phyloP scores from a whole-genome alignment of 1,139 yeast species.

The Candida glucosophila region DNA sequence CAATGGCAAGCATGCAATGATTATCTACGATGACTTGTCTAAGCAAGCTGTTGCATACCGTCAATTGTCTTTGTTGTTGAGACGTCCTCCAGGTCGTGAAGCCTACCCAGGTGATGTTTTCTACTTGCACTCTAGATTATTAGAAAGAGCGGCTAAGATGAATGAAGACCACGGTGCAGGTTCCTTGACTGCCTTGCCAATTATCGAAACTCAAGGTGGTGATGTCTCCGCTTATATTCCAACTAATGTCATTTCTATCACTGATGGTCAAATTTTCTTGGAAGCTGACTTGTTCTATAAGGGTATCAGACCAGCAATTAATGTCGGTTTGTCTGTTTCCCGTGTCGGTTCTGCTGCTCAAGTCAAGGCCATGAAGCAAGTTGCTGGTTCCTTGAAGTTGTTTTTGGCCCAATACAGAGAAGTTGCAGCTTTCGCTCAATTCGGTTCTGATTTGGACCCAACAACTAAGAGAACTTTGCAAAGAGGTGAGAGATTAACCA shows the following conservation, averaged over 20 bases:
- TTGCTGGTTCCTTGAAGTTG: slow-evolving; percentile 99
- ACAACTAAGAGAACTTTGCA: slow-evolving; percentile 97
- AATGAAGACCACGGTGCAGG: slow-evolving; percentile 85
- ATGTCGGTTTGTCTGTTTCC: slow-evolving; percentile 99
- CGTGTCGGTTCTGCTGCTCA: slow-evolving; percentile 99
- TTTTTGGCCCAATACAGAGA: slow-evolving; percentile 99
- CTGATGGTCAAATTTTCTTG: slow-evolving; percentile 97
- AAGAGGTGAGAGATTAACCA: slow-evolving; percentile 99
- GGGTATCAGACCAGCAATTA: slow-evolving; percentile 99
- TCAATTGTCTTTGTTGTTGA: slow-evolving; percentile 94
- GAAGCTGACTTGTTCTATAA: slow-evolving; percentile 99
- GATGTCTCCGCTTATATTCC: slow-evolving; percentile 98
- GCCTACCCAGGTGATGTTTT: slow-evolving; percentile 97
- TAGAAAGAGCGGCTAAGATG: slow-evolving; percentile 98
- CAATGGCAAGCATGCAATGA: slow-evolving; percentile 96
- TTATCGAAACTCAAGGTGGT: slow-evolving; percentile 98
- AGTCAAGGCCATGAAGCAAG: slow-evolving; percentile 99
- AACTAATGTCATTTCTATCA: slow-evolving; percentile 93
- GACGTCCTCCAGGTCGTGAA: slow-evolving; percentile 97
- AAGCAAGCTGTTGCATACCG: slow-evolving; percentile 99
- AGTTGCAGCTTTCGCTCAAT: slow-evolving; percentile 99
- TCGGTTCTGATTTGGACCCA: slow-evolving; percentile 99
- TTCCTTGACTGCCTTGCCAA: slow-evolving; percentile 92
- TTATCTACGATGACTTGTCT: slow-evolving; percentile 95
- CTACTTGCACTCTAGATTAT: slow-evolving; percentile 92